Evolutionary conservation across 441 rosid genomes (phyloP), one percentile per base, ranked within the genome.

Genomic region (Gossypium trilobum): DNA sequence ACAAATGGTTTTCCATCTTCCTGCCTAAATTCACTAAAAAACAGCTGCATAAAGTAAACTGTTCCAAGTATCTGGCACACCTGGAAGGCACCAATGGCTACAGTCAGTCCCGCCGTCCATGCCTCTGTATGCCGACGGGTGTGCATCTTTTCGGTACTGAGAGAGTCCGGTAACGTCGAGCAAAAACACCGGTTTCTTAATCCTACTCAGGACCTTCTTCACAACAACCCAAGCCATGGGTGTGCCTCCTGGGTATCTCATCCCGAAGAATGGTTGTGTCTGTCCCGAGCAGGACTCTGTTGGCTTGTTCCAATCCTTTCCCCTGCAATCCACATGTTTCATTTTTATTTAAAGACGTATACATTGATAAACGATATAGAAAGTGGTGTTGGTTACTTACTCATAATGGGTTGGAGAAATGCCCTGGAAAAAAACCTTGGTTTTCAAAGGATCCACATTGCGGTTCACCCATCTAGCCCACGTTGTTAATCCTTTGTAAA

Each of bases 61-160:
- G 80, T 85, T 89, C 94, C 91, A 89, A 46, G 94, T 83, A 79
- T 89, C 91, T 1, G 94, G 94, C 77, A 87, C 68, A 2, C 94
- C 90, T 33, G 91, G 94, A 27, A 89, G 85, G 74, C 94, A 89
- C 94, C 94, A 89, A 46, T 89, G 94, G 83, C 91, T 89, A 73
- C 94, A 89, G 11, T 86, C 94, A 1, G 68, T 79, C 51, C 85
- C 76, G 6, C 80, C 46, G 44, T 79, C 86, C n/a, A 73, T 76
- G 2, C 88, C 87, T 36, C 90, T 82, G 61, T 77, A 89, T 2
- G 71, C 78, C 0, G 86, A 77, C 2, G 91, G 94, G 73, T 89
- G 90, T 0, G 81, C 90, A 20, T 89, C 94, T 74, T 85, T 89
- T 48, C 91, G 68, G 5, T 74, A 82, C 79, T 89, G 89, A 3